phyloP scores from a whole-genome alignment of 2,329 filamentous ascomycete genomes.

The Magnaporthiopsis poae region DNA sequence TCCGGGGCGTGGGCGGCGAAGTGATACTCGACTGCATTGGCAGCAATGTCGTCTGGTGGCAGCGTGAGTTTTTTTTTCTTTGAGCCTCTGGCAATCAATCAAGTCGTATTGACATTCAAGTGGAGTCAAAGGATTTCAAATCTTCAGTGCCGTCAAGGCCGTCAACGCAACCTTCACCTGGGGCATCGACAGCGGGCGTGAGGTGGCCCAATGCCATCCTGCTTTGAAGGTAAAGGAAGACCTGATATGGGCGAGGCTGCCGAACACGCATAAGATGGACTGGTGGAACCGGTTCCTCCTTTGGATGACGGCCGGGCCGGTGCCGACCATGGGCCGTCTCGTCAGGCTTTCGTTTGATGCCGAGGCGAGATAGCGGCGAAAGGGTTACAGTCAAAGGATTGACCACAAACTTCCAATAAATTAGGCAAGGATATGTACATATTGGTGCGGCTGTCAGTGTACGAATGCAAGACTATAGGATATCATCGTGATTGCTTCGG shows the following conservation, averaged over 20 bases:
- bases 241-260: conserved; percentile 4
- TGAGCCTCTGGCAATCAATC: too few species aligned
- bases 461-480: too few species aligned
- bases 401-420: too few species aligned
- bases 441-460: too few species aligned
- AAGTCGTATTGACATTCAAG: neutral
- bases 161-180: conserved; percentile 6
- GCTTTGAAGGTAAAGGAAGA: neutral
- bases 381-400: too few species aligned
- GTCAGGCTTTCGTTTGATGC: conserved; percentile 6
- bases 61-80: conserved; percentile 1
- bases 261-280: conserved; percentile 2
- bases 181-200: conserved; percentile 6
- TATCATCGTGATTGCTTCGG: too few species aligned
- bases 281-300: conserved; percentile 8
- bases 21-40: conserved; percentile 6
- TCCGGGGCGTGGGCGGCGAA: conserved; percentile 7
- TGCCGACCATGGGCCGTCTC: conserved; percentile 4
- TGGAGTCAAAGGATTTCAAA: neutral
- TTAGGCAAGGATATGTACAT: too few species aligned
- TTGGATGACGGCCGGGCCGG: conserved; percentile 4
- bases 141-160: conserved; percentile 1
- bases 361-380: neutral
- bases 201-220: conserved; percentile 3
- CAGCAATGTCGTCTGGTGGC: conserved; percentile 1